Percentiles rank a stretch among this genome's conserved stretches.
These are phyloP conservation scores for Cadophora sp. DNA, from an alignment of 2,329 filamentous ascomycete genomes.

Conservation along the genomic window DNA sequence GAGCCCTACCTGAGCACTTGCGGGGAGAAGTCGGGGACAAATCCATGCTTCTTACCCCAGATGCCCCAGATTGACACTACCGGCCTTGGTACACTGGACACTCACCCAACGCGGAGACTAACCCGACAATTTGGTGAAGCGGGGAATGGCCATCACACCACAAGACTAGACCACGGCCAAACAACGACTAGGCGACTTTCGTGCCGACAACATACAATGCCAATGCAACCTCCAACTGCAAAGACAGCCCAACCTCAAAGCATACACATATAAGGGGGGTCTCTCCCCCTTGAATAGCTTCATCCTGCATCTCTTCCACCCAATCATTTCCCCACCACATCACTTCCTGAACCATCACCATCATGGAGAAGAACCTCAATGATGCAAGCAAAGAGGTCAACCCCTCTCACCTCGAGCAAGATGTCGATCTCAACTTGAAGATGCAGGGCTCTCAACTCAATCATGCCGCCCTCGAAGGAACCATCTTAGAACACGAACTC, in stretches of 20 bases:
- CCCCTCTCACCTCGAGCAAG: conserved; percentile 24
- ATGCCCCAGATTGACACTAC: background rate
- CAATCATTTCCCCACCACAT: no score
- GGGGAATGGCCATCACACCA: background rate
- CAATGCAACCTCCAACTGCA: background rate
- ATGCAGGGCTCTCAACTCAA: conserved; percentile 25
- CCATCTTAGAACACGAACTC: conserved; percentile 23
- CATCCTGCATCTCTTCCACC: background rate
- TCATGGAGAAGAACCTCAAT: conserved; percentile 21
- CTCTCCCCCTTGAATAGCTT: background rate
- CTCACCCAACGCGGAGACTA: background rate
- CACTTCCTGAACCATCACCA: background rate
- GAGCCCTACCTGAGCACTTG: background rate
- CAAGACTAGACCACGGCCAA: background rate
- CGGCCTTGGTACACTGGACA: no score
- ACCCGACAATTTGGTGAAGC: conserved; percentile 2
- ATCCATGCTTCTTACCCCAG: background rate
- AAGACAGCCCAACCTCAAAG: background rate
- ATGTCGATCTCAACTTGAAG: conserved; percentile 26
- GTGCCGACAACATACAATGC: background rate
- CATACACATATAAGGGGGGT: background rate
- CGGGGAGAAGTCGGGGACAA: background rate
- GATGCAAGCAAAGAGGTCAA: conserved; percentile 17
- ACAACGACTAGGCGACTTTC: background rate
- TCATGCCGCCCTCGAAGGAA: conserved; percentile 16